Base-by-base conservation (phyloP, 2,329 filamentous ascomycete genomes). In the Colletotrichum chrysophilum region DNA sequence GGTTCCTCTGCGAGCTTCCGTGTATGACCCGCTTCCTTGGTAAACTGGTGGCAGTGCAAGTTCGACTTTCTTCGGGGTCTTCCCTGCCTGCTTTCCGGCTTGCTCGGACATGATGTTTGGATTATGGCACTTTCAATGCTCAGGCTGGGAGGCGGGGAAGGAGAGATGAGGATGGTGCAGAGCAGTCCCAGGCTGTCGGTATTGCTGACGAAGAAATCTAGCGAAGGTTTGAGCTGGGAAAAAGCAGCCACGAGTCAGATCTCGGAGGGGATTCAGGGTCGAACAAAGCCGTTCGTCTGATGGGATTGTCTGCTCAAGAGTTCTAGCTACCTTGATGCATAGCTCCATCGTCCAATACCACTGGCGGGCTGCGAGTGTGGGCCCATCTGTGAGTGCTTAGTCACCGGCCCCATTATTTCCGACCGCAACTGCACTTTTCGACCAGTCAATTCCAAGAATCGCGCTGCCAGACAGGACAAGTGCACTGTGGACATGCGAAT, bases 21-120 rank as follows among this genome's bases (percentile, higher is more conserved):
- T 78, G 30, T 78, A 78, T 12, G 77, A 76, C 7, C 75, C 77
- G n/a, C 38, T 70, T 38, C 75, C 77, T 58, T 34, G 75, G 24
- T 78, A 78, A 3, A 68, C 60, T 7, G 72, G 36, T 8, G 77
- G 75, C 9, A 70, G 34, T 13, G 60, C 32, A n/a, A 78, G 62
- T 3, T 32, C 38, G 43, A 78, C 55, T 21, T 75, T 73, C 18
- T 18, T 34, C 8, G 38, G 65, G 13, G 28, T 38, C 28, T 66
- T 73, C 5, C 28, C 13, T 30, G 48, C 10, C 26, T 52, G 43
- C n/a, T 21, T 21, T 28, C 28, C 30, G 36, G 21, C 36, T 10
- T 71, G 26, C 30, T 71, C 48, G n/a, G 64, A n/a, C 74, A 76
- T 76, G 21, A 43, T 66, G 48, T 16, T 36, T 71, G 60, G n/a